Percentiles rank a stretch among this genome's conserved stretches.
These are phyloP conservation scores for Pythium brachiatum DNA, from an alignment of 352 stramenopile genomes.

Conservation along the genomic window DNA sequence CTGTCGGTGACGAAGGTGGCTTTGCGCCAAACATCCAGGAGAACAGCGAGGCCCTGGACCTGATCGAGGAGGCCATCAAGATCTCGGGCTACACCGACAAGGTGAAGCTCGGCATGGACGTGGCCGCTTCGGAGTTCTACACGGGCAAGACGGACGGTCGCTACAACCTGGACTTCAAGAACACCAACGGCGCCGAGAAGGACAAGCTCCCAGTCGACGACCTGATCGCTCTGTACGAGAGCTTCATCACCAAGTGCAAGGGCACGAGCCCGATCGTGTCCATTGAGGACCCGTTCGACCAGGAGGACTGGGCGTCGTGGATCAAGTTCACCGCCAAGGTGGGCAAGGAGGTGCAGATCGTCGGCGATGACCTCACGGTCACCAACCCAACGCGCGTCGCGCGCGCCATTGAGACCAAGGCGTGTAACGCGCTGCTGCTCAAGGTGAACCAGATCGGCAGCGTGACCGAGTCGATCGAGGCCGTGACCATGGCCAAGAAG, in stretches of 20 bases:
- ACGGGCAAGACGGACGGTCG: slow-evolving; percentile 90
- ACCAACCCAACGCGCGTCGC: slow-evolving; percentile 98
- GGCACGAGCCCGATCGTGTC: slow-evolving; percentile 97
- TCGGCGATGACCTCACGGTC: slow-evolving; percentile 98
- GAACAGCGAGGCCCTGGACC: slow-evolving; percentile 95
- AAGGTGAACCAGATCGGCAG: slow-evolving; percentile 99
- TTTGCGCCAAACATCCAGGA: slow-evolving; percentile 98
- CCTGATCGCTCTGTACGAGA: slow-evolving; percentile 95
- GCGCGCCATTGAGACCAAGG: slow-evolving; percentile 90
- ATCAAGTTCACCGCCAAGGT: slow-evolving; percentile 90
- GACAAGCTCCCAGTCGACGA: slow-evolving; percentile 91
- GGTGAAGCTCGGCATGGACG: slow-evolving; percentile 97
- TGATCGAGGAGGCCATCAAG: slow-evolving; percentile 98
- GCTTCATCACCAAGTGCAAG: slow-evolving; percentile 88
- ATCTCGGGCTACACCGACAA: slow-evolving; percentile 95
- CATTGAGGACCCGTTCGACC: slow-evolving; percentile 99
- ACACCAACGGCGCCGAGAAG: slow-evolving; percentile 85
- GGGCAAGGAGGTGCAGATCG: slow-evolving; percentile 95
- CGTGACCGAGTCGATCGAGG: slow-evolving; percentile 98
- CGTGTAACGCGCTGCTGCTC: slow-evolving; percentile 98
- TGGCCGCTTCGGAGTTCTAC: slow-evolving; percentile 98
- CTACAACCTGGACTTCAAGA: slow-evolving; percentile 99
- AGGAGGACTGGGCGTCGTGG: slow-evolving; percentile 98
- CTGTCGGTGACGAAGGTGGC: slow-evolving; percentile 98
- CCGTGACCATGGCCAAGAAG: slow-evolving; percentile 98